These are phyloP conservation scores for Aureobasidium vineae DNA, from an alignment of 2,329 filamentous ascomycete species.

Conservation along the genomic window DNA sequence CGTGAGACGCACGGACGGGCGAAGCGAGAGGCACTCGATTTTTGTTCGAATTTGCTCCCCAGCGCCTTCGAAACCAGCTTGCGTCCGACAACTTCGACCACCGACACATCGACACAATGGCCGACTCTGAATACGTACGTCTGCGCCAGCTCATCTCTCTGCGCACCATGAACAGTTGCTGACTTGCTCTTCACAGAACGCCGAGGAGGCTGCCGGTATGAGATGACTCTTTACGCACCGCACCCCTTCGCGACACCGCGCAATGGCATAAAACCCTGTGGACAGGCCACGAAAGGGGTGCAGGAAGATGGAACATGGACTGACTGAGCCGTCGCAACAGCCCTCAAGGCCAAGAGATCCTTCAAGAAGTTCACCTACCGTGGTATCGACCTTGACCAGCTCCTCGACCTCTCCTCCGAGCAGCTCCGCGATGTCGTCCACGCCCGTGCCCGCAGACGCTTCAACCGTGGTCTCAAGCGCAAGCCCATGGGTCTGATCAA, in stretches of 20 bases:
- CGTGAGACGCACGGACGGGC: constrained; percentile 8
- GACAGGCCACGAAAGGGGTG: constrained; percentile 44
- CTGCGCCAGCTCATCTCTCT: constrained; percentile 32
- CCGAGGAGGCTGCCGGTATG: constrained; percentile 88
- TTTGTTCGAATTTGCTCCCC: constrained; percentile 18
- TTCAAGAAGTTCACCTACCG: constrained; percentile 99
- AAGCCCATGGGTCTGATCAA: constrained; percentile 99
- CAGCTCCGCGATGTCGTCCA: constrained; percentile 99
- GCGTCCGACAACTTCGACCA: constrained; percentile 32
- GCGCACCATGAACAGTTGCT: constrained; percentile 32
- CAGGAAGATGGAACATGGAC: constrained; percentile 40
- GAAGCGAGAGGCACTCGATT: constrained; percentile 21
- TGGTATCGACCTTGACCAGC: constrained; percentile 99
- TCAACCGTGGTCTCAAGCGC: constrained; percentile 99
- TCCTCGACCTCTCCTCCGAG: constrained; percentile 97
- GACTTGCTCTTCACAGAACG: constrained; percentile 63
- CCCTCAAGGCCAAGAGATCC: constrained; percentile 99
- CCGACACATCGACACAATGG: constrained; percentile 63
- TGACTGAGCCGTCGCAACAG: constrained; percentile 48
- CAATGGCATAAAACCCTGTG: constrained; percentile 43
- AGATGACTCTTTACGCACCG: constrained; percentile 28
- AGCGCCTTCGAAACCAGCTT: constrained; percentile 14
- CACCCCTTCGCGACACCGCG: constrained; percentile 32
- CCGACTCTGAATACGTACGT: constrained; percentile 86
- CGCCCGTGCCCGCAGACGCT: constrained; percentile 95